Conservation (phyloP, 129 eudicot genomes). For the Solidago caesia region DNA sequence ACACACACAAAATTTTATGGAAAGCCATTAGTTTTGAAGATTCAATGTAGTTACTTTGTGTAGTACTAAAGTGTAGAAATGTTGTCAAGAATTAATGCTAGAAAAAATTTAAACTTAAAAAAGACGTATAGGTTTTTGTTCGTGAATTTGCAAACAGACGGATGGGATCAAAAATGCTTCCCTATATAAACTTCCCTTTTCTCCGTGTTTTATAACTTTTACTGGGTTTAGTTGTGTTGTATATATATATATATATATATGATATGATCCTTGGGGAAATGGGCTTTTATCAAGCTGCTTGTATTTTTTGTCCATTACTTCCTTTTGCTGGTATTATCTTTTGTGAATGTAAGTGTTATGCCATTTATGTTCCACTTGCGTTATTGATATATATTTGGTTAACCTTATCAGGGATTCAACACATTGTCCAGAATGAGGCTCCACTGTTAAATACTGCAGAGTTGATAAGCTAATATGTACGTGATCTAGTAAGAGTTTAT, state of each 20-base stretch:
- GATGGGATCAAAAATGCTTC: neutral
- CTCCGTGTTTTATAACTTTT: neutral
- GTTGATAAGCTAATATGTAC: slow-evolving; percentile 12
- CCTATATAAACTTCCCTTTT: neutral
- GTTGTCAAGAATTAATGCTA: neutral
- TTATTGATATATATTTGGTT: neutral
- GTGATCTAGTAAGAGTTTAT: slow-evolving; percentile 3
- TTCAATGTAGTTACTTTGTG: neutral
- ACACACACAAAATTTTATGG: too few species aligned
- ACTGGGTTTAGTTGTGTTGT: too few species aligned
- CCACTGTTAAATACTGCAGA: slow-evolving; percentile 5
- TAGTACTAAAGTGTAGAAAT: neutral
- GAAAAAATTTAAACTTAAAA: too few species aligned
- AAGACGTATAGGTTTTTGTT: neutral
- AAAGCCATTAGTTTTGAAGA: neutral
- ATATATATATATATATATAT: too few species aligned
- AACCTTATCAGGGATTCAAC: slow-evolving; percentile 4
- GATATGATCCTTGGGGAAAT: too few species aligned
- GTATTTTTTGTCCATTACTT: neutral
- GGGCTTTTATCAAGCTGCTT: neutral
- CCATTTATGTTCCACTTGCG: neutral
- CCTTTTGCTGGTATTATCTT: neutral
- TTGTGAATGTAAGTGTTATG: neutral
- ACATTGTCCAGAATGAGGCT: neutral
- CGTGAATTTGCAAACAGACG: neutral